Evolutionary conservation across 164 flowering plant genomes (phyloP).

Genomic region (Magnolia sinica): DNA sequence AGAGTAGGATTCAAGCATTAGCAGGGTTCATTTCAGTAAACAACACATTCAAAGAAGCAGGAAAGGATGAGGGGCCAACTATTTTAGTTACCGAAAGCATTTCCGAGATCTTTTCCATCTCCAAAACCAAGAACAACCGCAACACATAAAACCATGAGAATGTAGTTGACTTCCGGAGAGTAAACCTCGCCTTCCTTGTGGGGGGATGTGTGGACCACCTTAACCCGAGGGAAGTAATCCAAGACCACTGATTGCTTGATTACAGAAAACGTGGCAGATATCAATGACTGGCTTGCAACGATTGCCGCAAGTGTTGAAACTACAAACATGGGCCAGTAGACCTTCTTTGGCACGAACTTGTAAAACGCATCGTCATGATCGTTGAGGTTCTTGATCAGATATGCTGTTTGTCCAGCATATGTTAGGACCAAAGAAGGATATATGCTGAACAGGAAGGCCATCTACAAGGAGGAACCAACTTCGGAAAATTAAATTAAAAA

Average conservation of each 20-base stretch:
- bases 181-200: constrained; percentile 80
- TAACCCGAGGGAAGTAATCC: constrained; percentile 82
- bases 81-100: constrained; percentile 68
- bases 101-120: constrained; percentile 76
- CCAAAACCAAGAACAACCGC: constrained; percentile 71
- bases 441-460: constrained; percentile 69
- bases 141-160: constrained; percentile 78
- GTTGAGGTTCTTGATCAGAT: constrained; percentile 64
- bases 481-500: too few species aligned
- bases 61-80: constrained; percentile 1
- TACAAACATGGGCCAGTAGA: constrained; percentile 80
- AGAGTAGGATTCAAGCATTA: too few species aligned
- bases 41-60: neutral
- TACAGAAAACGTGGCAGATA: constrained; percentile 88
- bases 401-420: constrained; percentile 90
- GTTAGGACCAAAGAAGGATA: constrained; percentile 82
- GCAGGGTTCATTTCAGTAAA: neutral
- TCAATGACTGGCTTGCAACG: constrained; percentile 84
- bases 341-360: constrained; percentile 59
- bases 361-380: constrained; percentile 76
- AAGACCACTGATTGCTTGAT: constrained; percentile 83
- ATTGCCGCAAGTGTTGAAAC: constrained; percentile 71
- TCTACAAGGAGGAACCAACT: constrained; percentile 29
- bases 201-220: constrained; percentile 75
- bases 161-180: constrained; percentile 82